A percentile compares a stretch with the other conserved stretches of the same genome.
These are phyloP conservation scores for Aspergillus ustus DNA, from an alignment of 2,329 filamentous ascomycete species.

Conservation along the genomic window DNA sequence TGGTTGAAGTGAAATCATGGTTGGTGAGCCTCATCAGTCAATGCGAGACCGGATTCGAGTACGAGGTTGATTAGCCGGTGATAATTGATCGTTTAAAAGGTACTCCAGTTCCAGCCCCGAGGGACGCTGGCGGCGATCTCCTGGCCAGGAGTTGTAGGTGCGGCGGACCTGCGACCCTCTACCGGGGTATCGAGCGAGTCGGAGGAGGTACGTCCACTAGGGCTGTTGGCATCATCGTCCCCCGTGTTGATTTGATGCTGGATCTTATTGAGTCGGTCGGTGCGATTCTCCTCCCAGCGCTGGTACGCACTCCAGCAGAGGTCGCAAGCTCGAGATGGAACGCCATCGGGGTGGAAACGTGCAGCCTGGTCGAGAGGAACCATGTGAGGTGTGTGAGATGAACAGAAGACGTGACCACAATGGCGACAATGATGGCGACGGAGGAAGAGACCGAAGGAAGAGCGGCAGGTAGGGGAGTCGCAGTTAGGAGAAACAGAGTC, in stretches of 20 bases:
- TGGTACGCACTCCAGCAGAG: constrained; percentile 63
- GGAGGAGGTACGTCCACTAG: constrained; percentile 23
- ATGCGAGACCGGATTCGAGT: constrained; percentile 5
- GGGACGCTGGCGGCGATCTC: constrained; percentile 61
- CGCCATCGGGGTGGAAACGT: constrained; percentile 64
- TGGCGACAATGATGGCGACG: constrained; percentile 70
- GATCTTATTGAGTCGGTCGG: constrained; percentile 58
- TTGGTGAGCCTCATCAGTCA: constrained; percentile 5
- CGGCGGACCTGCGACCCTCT: constrained; percentile 28
- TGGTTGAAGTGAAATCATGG: constrained; percentile 19
- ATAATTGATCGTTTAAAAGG: constrained; percentile 51
- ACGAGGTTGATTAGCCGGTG: background rate
- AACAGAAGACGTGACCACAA: constrained; percentile 69
- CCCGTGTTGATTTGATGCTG: constrained; percentile 41
- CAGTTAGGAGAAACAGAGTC: constrained; percentile 62
- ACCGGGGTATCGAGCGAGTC: constrained; percentile 30
- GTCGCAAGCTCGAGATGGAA: constrained; percentile 62
- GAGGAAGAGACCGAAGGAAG: constrained; percentile 64
- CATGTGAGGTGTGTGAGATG: constrained; percentile 59
- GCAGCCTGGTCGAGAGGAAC: constrained; percentile 68
- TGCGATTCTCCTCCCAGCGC: constrained; percentile 57
- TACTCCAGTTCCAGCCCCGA: constrained; percentile 66
- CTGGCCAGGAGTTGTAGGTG: constrained; percentile 31
- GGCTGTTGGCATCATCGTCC: constrained; percentile 23
- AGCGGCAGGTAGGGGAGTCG: constrained; percentile 62